phyloP scores from a whole-genome alignment of 441 rosid genomes.

The Kokia cookei region DNA sequence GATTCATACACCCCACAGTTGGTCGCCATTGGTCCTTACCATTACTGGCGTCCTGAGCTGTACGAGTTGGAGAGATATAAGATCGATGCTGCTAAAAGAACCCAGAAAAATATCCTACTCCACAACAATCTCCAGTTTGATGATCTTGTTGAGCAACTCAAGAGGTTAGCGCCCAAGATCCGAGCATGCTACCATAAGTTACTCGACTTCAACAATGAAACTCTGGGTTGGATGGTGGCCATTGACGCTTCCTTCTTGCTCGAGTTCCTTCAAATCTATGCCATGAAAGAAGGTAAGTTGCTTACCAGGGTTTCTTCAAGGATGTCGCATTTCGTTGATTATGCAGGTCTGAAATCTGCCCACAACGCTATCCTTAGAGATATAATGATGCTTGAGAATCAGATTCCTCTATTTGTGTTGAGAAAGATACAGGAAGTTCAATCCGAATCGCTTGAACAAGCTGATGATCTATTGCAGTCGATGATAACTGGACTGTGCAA shows the following conservation, averaged over 20 bases:
- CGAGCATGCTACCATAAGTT: constrained; percentile 61
- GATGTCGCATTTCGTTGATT: constrained; percentile 42
- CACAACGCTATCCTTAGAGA: constrained; percentile 61
- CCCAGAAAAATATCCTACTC: constrained; percentile 18
- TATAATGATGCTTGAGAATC: constrained; percentile 71
- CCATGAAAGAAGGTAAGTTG: constrained; percentile 23
- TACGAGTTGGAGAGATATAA: constrained; percentile 68
- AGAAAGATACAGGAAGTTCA: constrained; percentile 46
- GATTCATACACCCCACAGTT: constrained; percentile 69
- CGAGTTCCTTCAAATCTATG: constrained; percentile 51
- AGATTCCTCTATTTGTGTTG: constrained; percentile 64
- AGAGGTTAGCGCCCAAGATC: constrained; percentile 26
- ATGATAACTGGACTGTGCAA: constrained; percentile 45
- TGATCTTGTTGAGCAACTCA: constrained; percentile 41
- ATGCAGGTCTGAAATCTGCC: constrained; percentile 37
- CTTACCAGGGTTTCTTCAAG: constrained; percentile 8
- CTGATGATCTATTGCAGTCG: constrained; percentile 32
- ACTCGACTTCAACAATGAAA: constrained; percentile 38
- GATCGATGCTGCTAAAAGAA: constrained; percentile 41
- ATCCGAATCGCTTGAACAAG: constrained; percentile 26
- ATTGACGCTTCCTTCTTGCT: constrained; percentile 62
- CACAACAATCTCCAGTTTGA: constrained; percentile 28
- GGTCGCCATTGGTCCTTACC: constrained; percentile 71
- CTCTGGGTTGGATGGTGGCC: constrained; percentile 82
- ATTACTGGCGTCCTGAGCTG: constrained; percentile 57